phyloP scores from a whole-genome alignment of 2,329 filamentous ascomycete genomes.

The Metarhizium sp. region DNA sequence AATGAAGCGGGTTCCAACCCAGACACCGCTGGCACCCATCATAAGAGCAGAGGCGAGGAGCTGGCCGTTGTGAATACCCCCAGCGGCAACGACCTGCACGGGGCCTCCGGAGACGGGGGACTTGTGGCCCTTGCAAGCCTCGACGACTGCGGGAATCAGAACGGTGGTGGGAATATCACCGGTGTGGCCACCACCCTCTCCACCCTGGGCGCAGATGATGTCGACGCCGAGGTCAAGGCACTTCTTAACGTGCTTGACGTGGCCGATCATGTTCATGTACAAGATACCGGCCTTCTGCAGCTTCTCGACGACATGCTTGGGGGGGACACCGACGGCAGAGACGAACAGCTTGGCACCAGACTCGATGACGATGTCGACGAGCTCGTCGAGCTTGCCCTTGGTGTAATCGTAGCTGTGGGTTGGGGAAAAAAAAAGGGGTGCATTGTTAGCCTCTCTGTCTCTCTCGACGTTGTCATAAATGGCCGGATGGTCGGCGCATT shows the following conservation, averaged over 20 bases:
- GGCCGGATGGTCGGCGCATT: too few relatives aligned
- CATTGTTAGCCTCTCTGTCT: neutral
- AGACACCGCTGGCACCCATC: slow-evolving; percentile 86
- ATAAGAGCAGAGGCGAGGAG: slow-evolving; percentile 83
- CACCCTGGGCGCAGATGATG: slow-evolving; percentile 96
- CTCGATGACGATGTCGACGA: slow-evolving; percentile 88
- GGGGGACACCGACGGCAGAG: slow-evolving; percentile 89
- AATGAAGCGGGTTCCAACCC: slow-evolving; percentile 95
- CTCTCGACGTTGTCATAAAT: neutral
- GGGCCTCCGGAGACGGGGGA: slow-evolving; percentile 78
- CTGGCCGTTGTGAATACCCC: slow-evolving; percentile 89
- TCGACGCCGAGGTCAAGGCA: slow-evolving; percentile 86
- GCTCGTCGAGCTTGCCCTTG: slow-evolving; percentile 91
- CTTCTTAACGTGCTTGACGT: slow-evolving; percentile 98
- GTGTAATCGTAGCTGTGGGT: slow-evolving; percentile 88
- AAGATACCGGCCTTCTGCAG: slow-evolving; percentile 81
- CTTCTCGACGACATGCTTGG: slow-evolving; percentile 78
- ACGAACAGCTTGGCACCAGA: slow-evolving; percentile 89
- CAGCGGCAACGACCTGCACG: slow-evolving; percentile 87
- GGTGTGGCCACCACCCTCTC: slow-evolving; percentile 94
- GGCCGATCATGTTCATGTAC: slow-evolving; percentile 99
- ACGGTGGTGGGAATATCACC: slow-evolving; percentile 88
- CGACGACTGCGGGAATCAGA: slow-evolving; percentile 85
- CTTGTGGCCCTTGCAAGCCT: slow-evolving; percentile 70
- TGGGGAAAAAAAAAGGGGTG: neutral